These are phyloP conservation scores for Acmispon strigosus DNA, from an alignment of 306 rosid species.

Conservation along the genomic window DNA sequence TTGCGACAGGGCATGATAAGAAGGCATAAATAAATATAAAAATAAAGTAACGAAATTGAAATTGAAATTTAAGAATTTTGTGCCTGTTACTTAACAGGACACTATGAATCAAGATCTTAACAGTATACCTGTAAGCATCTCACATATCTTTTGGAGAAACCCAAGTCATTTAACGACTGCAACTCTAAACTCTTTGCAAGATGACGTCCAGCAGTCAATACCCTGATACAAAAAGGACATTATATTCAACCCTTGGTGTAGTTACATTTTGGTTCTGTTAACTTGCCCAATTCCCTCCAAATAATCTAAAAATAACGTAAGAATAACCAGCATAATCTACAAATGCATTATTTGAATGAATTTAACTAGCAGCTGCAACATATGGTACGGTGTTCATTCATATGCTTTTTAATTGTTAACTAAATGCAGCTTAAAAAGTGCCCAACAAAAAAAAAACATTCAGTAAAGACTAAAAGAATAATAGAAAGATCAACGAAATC, in stretches of 20 bases:
- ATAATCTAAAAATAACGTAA: neutral
- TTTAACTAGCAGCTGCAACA: neutral
- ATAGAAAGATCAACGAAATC: neutral
- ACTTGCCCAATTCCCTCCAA: neutral
- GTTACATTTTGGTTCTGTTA: neutral
- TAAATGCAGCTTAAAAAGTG: neutral
- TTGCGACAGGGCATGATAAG: slow-evolving; percentile 1
- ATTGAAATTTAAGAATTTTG: neutral
- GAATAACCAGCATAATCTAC: neutral
- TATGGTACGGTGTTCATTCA: neutral
- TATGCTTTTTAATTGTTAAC: neutral
- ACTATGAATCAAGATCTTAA: neutral
- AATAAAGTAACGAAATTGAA: neutral
- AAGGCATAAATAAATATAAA: neutral
- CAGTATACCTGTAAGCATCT: slow-evolving; percentile 84
- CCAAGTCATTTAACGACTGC: slow-evolving; percentile 80
- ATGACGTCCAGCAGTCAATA: slow-evolving; percentile 80
- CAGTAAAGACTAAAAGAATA: neutral
- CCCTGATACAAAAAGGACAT: slow-evolving; percentile 42
- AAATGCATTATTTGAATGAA: neutral
- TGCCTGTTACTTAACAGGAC: neutral
- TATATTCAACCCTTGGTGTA: neutral
- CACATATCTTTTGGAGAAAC: slow-evolving; percentile 90
- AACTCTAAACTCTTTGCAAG: slow-evolving; percentile 81
- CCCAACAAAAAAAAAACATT: neutral